phyloP scores from a whole-genome alignment of 768 basidiomycete genomes.

The Lactarius psammicola region DNA sequence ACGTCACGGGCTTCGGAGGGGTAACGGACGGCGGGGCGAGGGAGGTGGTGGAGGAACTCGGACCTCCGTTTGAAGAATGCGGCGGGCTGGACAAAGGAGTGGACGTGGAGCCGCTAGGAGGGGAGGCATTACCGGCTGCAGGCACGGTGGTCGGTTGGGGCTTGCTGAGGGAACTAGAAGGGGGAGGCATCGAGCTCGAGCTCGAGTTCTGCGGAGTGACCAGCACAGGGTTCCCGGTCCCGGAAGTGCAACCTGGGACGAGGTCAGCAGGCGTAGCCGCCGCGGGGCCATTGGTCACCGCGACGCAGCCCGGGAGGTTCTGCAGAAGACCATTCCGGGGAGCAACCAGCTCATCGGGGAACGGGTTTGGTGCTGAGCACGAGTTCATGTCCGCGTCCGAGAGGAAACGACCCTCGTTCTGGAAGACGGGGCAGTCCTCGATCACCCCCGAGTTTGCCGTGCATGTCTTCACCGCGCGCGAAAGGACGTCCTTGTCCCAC shows the following conservation, averaged over 20 bases:
- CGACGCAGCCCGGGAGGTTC: constrained; percentile 20
- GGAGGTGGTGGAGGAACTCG: not conserved
- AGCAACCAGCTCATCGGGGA: not conserved
- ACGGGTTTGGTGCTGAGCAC: constrained; percentile 12
- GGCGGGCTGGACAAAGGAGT: not conserved
- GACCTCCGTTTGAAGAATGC: not conserved
- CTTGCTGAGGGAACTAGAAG: not conserved
- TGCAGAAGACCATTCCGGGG: not conserved
- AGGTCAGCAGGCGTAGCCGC: not conserved
- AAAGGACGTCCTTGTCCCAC: constrained; percentile 44
- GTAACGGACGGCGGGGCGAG: not conserved
- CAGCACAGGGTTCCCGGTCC: not conserved
- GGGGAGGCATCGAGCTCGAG: not conserved
- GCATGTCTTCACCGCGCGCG: constrained; percentile 38
- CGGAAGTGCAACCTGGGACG: not conserved
- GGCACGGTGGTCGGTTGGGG: too few species aligned
- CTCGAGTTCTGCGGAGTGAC: not conserved
- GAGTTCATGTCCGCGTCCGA: not conserved
- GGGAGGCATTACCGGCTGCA: not conserved
- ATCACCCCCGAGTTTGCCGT: constrained; percentile 21
- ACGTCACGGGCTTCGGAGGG: not conserved
- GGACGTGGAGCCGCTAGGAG: not conserved
- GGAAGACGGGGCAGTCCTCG: constrained; percentile 18
- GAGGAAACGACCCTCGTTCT: constrained; percentile 9
- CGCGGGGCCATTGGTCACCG: constrained; percentile 14